Percentiles rank a stretch among this genome's conserved stretches.
Evolutionary conservation across 2,329 filamentous ascomycete species (phyloP).

Genomic region (Epichloe bromicola): DNA sequence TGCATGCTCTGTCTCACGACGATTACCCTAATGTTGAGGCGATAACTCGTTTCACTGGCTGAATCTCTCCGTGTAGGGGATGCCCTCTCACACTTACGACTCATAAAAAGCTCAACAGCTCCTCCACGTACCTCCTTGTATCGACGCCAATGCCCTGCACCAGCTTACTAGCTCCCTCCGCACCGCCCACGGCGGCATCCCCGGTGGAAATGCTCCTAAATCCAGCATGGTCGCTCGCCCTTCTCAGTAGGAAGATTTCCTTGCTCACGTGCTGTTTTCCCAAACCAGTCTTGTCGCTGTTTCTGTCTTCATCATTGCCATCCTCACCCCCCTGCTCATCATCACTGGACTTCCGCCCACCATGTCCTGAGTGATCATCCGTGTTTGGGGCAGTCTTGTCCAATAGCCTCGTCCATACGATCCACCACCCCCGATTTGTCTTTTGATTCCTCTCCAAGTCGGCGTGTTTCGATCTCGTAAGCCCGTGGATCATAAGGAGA

Average conservation of each 20-base stretch:
- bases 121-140: slow-evolving; percentile 62
- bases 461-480: slow-evolving; percentile 27
- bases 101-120: slow-evolving; percentile 46
- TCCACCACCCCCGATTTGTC: slow-evolving; percentile 56
- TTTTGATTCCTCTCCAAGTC: slow-evolving; percentile 51
- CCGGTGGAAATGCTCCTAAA: slow-evolving; percentile 25
- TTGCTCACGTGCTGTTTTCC: slow-evolving; percentile 24
- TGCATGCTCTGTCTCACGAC: no score
- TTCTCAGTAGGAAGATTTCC: slow-evolving; percentile 49
- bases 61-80: no score
- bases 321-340: slow-evolving; percentile 7
- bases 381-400: slow-evolving; percentile 18
- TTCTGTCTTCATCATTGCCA: background rate
- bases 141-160: slow-evolving; percentile 66
- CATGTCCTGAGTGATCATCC: slow-evolving; percentile 4
- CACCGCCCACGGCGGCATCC: slow-evolving; percentile 25
- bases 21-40: no score
- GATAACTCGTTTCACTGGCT: no score
- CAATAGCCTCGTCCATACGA: slow-evolving; percentile 50
- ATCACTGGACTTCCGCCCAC: no score
- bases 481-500: slow-evolving; percentile 41
- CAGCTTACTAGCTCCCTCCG: slow-evolving; percentile 45
- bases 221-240: slow-evolving; percentile 41
- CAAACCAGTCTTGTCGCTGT: slow-evolving; percentile 3
- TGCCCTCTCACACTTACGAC: no score